Evolutionary conservation across 495 filamentous ascomycete genomes (phyloP).

Genomic region (Penicillium steckii): DNA sequence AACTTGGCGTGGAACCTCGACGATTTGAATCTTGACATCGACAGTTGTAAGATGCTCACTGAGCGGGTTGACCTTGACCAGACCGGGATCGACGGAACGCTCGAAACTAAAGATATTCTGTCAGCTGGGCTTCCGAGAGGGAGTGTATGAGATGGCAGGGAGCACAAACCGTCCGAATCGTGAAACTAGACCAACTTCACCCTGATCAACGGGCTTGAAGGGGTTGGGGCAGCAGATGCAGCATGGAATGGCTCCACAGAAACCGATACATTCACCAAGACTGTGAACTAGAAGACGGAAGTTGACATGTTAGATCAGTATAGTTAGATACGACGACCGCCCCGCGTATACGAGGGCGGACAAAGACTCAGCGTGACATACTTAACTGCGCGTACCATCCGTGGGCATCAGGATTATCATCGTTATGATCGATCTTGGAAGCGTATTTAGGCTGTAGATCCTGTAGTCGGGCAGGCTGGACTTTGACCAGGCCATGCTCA

Average conservation of each 20-base stretch:
- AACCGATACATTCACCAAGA: constrained; percentile 75
- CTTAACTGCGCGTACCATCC: constrained; percentile 93
- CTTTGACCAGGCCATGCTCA: constrained; percentile 57
- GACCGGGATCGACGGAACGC: constrained; percentile 92
- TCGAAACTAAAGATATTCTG: constrained; percentile 59
- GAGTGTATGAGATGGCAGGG: not conserved
- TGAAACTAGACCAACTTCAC: constrained; percentile 91
- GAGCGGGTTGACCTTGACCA: constrained; percentile 98
- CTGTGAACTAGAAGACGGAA: constrained; percentile 57
- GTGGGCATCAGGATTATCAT: constrained; percentile 65
- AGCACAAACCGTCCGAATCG: constrained; percentile 74
- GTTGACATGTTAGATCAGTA: too few relatives aligned
- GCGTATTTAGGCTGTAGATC: constrained; percentile 93
- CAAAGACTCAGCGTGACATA: constrained; percentile 37
- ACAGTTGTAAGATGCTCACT: constrained; percentile 86
- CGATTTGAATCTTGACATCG: constrained; percentile 99
- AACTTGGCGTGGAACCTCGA: constrained; percentile 92
- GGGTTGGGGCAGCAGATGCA: constrained; percentile 93
- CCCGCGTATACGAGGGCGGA: too few relatives aligned
- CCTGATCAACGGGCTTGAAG: constrained; percentile 90
- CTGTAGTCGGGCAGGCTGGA: constrained; percentile 75
- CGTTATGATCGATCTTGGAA: constrained; percentile 63
- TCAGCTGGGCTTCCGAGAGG: not conserved
- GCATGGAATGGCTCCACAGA: constrained; percentile 85
- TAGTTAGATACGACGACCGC: constrained; percentile 4